phyloP scores from a whole-genome alignment of 495 filamentous ascomycete genomes.

The Xylaria palmicola region DNA sequence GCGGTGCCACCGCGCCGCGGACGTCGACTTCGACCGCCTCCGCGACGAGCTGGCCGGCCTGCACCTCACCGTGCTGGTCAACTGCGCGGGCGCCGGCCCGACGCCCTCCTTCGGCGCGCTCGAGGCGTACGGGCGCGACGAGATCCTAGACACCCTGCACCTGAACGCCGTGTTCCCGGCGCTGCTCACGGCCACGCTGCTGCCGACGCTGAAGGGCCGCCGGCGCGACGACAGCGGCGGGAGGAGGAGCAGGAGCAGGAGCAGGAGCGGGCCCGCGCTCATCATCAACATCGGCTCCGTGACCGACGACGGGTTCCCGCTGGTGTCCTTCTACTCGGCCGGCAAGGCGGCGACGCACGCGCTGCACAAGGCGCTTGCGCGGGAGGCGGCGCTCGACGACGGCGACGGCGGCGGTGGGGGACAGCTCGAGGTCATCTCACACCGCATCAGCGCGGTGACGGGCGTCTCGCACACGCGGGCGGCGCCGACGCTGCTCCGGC shows the following conservation, averaged over 20 bases:
- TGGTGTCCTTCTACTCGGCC: slow-evolving; percentile 25
- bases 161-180: slow-evolving; percentile 13
- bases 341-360: slow-evolving; percentile 21
- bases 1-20: slow-evolving; percentile 10
- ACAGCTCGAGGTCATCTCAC: slow-evolving; percentile 27
- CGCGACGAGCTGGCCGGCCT: slow-evolving; percentile 20
- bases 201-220: background rate
- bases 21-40: slow-evolving; percentile 17
- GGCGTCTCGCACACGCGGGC: slow-evolving; percentile 11
- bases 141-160: background rate
- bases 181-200: slow-evolving; percentile 12
- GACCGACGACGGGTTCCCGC: slow-evolving; percentile 25
- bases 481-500: slow-evolving; percentile 18
- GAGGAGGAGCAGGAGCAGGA: background rate
- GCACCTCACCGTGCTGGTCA: slow-evolving; percentile 34
- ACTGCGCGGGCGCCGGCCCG: slow-evolving; percentile 27
- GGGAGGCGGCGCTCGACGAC: background rate
- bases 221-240: background rate
- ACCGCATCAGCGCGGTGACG: slow-evolving; percentile 23
- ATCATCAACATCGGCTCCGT: slow-evolving; percentile 30
- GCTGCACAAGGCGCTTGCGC: slow-evolving; percentile 11
- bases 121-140: background rate
- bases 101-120: slow-evolving; percentile 11
- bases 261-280: slow-evolving; percentile 15
- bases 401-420: slow-evolving; percentile 10